These are phyloP conservation scores for Claviceps sp. DNA, from an alignment of 2,329 filamentous ascomycete species.

Conservation along the genomic window DNA sequence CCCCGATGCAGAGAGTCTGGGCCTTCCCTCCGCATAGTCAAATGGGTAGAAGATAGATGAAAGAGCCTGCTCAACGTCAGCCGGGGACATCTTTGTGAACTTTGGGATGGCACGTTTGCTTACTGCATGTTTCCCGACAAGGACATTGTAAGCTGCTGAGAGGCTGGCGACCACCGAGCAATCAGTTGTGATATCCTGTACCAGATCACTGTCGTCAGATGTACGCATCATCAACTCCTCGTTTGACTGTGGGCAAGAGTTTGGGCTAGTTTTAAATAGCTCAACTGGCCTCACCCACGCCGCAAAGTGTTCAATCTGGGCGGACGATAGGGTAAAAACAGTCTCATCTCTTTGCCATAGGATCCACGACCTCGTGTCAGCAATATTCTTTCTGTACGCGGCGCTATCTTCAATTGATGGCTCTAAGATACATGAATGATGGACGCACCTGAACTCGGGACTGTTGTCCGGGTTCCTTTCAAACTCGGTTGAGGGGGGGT, in stretches of 20 bases:
- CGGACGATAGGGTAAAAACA: conserved; percentile 57
- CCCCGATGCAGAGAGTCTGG: conserved; percentile 59
- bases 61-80: conserved; percentile 40
- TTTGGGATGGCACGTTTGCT: conserved; percentile 7
- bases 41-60: conserved; percentile 64
- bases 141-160: conserved; percentile 62
- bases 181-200: conserved; percentile 91
- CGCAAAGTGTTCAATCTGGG: conserved; percentile 63
- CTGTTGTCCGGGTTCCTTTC: conserved; percentile 10
- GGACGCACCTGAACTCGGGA: not conserved
- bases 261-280: conserved; percentile 28
- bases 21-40: conserved; percentile 41
- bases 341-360: conserved; percentile 49
- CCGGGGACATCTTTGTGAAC: not conserved
- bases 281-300: conserved; percentile 72
- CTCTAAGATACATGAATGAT: not conserved
- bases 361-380: not conserved
- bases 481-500: conserved; percentile 51
- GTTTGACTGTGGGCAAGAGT: conserved; percentile 15
- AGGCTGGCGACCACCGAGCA: conserved; percentile 95
- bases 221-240: conserved; percentile 41
- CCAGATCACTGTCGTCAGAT: conserved; percentile 57
- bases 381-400: not conserved
- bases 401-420: not conserved
- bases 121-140: conserved; percentile 57